These are phyloP conservation scores for Allium cepa DNA, from an alignment of 106 monocot species.

Conservation along the genomic window DNA sequence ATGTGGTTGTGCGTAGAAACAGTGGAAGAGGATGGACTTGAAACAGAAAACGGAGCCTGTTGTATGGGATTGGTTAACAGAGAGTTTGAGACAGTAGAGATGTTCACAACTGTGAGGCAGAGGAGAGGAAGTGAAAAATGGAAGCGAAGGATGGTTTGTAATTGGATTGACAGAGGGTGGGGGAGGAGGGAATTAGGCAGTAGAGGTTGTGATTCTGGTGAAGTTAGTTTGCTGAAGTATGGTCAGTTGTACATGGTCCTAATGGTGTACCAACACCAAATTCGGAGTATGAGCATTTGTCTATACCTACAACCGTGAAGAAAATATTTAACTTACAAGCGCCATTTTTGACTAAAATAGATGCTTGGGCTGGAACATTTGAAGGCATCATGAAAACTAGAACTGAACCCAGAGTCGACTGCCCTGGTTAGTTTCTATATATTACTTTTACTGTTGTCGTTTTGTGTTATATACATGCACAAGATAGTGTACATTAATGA, in stretches of 20 bases:
- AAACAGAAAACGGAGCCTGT: too few relatives aligned
- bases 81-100: too few relatives aligned
- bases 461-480: not conserved
- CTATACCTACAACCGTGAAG: slow-evolving; percentile 70
- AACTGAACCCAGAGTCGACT: slow-evolving; percentile 67
- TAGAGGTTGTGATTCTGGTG: too few relatives aligned
- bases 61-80: too few relatives aligned
- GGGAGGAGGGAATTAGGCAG: too few relatives aligned
- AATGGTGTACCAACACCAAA: slow-evolving; percentile 50
- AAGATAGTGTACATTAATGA: not conserved
- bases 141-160: too few relatives aligned
- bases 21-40: too few relatives aligned
- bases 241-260: slow-evolving; percentile 74
- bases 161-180: too few relatives aligned
- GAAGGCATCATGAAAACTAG: slow-evolving; percentile 48
- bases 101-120: too few relatives aligned
- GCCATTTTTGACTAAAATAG: slow-evolving; percentile 56
- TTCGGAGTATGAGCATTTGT: slow-evolving; percentile 78
- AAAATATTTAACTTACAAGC: slow-evolving; percentile 54
- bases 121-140: too few relatives aligned
- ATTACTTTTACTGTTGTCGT: not conserved
- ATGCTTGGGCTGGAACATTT: slow-evolving; percentile 76
- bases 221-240: too few relatives aligned
- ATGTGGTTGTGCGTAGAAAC: too few relatives aligned
- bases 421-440: slow-evolving; percentile 38